Evolutionary conservation across 208 protist genomes (phyloP).

Genomic region (Trypanosoma platydactyli): DNA sequence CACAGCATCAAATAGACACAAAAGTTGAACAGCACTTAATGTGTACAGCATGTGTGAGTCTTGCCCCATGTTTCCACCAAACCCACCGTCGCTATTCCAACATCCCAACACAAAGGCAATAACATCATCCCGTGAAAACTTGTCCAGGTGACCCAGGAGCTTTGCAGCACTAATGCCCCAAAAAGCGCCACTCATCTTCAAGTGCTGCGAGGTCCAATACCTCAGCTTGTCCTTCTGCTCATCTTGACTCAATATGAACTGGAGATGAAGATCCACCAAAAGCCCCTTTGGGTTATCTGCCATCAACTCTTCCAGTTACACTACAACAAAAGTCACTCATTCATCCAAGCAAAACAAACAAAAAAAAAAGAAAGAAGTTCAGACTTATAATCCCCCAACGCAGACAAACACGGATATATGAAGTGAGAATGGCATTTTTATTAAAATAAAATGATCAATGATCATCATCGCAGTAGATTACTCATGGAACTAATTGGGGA

Average conservation of each 20-base stretch:
- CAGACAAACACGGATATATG: background rate
- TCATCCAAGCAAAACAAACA: conserved; percentile 19
- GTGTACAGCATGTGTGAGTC: conserved; percentile 99
- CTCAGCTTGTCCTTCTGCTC: conserved; percentile 74
- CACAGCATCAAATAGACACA: conserved; percentile 80
- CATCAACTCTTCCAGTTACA: conserved; percentile 8
- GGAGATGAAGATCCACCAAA: conserved; percentile 59
- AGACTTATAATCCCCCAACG: background rate
- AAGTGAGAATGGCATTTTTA: too few relatives aligned
- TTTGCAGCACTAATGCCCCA: conserved; percentile 94
- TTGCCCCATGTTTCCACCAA: conserved; percentile 96
- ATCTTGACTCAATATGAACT: conserved; percentile 81
- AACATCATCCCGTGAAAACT: conserved; percentile 88
- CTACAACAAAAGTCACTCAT: conserved; percentile 4
- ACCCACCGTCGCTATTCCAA: conserved; percentile 95
- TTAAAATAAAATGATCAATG: too few relatives aligned
- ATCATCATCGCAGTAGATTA: too few relatives aligned
- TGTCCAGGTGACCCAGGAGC: conserved; percentile 64
- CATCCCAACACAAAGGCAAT: conserved; percentile 94
- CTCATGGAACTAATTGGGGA: too few relatives aligned
- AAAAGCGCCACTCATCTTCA: conserved; percentile 97
- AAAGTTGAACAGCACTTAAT: conserved; percentile 96
- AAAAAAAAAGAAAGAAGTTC: conserved; percentile 3
- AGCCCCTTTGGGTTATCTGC: conserved; percentile 25
- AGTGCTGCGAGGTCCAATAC: conserved; percentile 95